Percentiles rank a stretch among this genome's conserved stretches.
Conservation (phyloP, 1,139 yeast species). For the Arxiozyma heterogenica region DNA sequence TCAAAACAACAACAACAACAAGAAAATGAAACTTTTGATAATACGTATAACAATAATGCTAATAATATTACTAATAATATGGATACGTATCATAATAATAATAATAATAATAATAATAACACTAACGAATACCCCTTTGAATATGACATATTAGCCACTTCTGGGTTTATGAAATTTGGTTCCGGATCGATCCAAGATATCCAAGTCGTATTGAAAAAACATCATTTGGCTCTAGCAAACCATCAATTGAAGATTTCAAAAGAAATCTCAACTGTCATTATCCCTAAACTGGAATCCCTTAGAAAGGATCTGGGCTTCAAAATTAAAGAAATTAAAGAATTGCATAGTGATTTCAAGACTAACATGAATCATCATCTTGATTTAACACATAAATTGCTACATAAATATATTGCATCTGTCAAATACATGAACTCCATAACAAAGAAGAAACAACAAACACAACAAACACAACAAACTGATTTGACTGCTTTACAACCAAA, state of each 20-base stretch:
- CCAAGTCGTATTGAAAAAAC: constrained; percentile 39
- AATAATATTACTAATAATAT: not conserved
- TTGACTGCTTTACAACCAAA: constrained; percentile 30
- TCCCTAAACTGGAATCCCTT: constrained; percentile 63
- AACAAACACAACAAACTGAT: constrained; percentile 31
- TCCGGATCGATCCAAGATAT: constrained; percentile 44
- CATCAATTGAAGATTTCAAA: constrained; percentile 44
- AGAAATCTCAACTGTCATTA: constrained; percentile 47
- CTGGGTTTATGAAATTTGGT: constrained; percentile 44
- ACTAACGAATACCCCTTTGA: not conserved
- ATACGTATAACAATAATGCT: not conserved
- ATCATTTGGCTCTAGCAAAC: constrained; percentile 37
- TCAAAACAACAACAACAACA: not conserved
- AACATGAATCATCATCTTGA: constrained; percentile 29
- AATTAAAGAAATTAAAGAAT: constrained; percentile 44
- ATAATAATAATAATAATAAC: too few species aligned
- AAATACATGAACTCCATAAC: constrained; percentile 15
- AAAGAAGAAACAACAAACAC: constrained; percentile 33
- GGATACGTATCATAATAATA: not conserved
- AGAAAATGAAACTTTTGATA: not conserved
- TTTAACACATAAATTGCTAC: constrained; percentile 38
- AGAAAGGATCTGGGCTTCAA: constrained; percentile 56
- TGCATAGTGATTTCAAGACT: constrained; percentile 31
- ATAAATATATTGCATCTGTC: constrained; percentile 38
- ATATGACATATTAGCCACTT: constrained; percentile 25